Evolutionary conservation across 306 rosid genomes (phyloP), one percentile per base, ranked within the genome.

Genomic region (Prosopis cineraria): DNA sequence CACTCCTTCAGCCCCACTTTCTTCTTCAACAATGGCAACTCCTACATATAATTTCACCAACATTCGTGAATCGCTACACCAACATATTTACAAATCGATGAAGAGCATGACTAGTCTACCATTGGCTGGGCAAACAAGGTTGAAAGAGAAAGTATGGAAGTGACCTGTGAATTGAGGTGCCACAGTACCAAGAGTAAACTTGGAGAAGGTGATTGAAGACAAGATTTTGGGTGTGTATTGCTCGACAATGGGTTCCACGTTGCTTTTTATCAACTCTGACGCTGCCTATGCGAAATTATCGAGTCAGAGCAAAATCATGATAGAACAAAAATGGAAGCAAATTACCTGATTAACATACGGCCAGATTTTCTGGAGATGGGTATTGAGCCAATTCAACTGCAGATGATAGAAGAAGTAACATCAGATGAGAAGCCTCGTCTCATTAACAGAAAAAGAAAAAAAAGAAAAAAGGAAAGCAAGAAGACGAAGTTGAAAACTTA

Each of bases 81-180:
- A 44, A 14, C 50, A 14, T 44, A 6, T 14, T 44, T 11, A 14
- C 50, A 44, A 44, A 44, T 44, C 14, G 6, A n/a, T n/a, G 50
- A 44, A 10, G 11, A 43, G 47, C 11, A 43, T 44, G 50, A 13
- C 6, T 13, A 44, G 50, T 44, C n/a, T 13, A 14, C 50, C 19
- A 3, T 14, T 44, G 14, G 4, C 16, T 58, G 16, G 39, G 20
- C 66, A 11, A 27, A 31, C 53, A 27, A 40, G 14, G 47, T 59
- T 47, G 20, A 58, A 37, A 39, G 55, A 48, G 55, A 2, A 31
- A 47, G 34, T 13, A 59, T 29, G 19, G 20, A 62, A 19, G 83
- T 44, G 55, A 92, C 98, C 98, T 78, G 97, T 91, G 75, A 95
- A 89, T 40, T 89, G 91, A 14, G 98, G 98, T 73, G 98, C 93